These are phyloP conservation scores for Aspergillus panamensis DNA, from an alignment of 495 filamentous ascomycete species.

Conservation along the genomic window DNA sequence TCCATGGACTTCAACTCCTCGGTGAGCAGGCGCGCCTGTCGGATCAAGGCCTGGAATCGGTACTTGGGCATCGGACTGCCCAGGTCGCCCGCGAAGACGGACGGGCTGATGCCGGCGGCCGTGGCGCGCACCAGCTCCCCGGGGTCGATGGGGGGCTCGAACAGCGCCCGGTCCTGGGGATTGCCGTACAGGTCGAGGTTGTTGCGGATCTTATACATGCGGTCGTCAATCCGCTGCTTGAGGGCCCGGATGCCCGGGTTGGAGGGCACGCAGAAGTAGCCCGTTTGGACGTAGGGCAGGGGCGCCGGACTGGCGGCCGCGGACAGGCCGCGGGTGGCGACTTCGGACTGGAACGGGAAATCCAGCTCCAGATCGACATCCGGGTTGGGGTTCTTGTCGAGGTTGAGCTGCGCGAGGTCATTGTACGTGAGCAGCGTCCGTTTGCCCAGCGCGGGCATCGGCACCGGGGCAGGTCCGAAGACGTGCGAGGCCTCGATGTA, in stretches of 20 bases:
- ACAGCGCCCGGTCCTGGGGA: slow-evolving; percentile 22
- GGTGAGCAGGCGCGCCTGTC: slow-evolving; percentile 29
- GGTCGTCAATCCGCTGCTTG: slow-evolving; percentile 27
- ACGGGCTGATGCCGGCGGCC: slow-evolving; percentile 15
- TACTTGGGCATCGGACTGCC: slow-evolving; percentile 33
- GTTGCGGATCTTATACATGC: slow-evolving; percentile 36
- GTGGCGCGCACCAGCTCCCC: slow-evolving; percentile 7
- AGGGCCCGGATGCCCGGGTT: slow-evolving; percentile 21
- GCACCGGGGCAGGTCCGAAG: slow-evolving; percentile 20
- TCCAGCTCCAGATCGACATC: slow-evolving; percentile 21
- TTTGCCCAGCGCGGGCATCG: slow-evolving; percentile 19
- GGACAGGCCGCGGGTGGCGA: not conserved
- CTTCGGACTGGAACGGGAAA: slow-evolving; percentile 18
- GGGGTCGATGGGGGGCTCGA: slow-evolving; percentile 31
- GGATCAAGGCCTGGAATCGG: slow-evolving; percentile 30
- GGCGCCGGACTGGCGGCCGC: not conserved
- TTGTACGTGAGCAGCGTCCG: not conserved
- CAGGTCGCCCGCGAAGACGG: slow-evolving; percentile 19
- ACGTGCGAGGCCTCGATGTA: slow-evolving; percentile 36
- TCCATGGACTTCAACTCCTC: slow-evolving; percentile 26
- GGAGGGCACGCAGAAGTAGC: slow-evolving; percentile 32
- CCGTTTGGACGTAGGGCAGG: not conserved
- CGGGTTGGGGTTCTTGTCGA: slow-evolving; percentile 17
- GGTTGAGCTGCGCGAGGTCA: not conserved
- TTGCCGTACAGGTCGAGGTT: slow-evolving; percentile 31